Evolutionary conservation across 371 early-diverging fungal genomes (phyloP).

Genomic region (Capniomyces stellatus): DNA sequence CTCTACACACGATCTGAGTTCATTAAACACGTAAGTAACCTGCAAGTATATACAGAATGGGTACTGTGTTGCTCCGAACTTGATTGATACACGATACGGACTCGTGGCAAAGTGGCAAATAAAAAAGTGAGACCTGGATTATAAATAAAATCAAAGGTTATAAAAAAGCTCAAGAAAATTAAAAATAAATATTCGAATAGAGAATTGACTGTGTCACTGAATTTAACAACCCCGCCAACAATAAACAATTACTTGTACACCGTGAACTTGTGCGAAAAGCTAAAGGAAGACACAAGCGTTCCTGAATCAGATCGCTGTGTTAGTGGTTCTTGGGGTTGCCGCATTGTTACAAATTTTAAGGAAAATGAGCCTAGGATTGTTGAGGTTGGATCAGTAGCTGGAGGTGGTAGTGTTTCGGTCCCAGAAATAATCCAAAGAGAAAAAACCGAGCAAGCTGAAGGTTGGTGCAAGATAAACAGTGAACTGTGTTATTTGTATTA

Average conservation of each 20-base stretch:
- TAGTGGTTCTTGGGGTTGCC: slow-evolving; percentile 16
- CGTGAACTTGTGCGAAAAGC: slow-evolving; percentile 19
- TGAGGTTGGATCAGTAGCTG: slow-evolving; percentile 19
- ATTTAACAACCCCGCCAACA: slow-evolving; percentile 22
- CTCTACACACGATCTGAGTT: slow-evolving; percentile 14
- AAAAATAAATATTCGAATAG: slow-evolving; percentile 3
- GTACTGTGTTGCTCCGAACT: no score
- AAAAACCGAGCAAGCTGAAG: slow-evolving; percentile 7
- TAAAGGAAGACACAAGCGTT: slow-evolving; percentile 10
- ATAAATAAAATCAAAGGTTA: neutral
- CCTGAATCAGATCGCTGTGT: slow-evolving; percentile 18
- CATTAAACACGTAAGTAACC: slow-evolving; percentile 8
- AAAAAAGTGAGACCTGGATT: no score
- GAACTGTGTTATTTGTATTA: neutral
- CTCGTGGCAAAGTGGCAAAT: no score
- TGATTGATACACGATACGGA: no score
- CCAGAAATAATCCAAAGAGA: slow-evolving; percentile 13
- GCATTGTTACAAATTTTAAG: slow-evolving; percentile 21
- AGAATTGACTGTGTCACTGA: slow-evolving; percentile 3
- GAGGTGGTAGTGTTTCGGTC: slow-evolving; percentile 4
- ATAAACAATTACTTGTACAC: slow-evolving; percentile 11
- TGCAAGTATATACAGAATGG: neutral
- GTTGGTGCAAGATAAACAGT: neutral
- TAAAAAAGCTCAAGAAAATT: neutral
- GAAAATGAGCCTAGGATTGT: slow-evolving; percentile 12